Evolutionary conservation across 2,329 filamentous ascomycete genomes (phyloP), one percentile per base, ranked within the genome.

Genomic region (Phoma herbarum): DNA sequence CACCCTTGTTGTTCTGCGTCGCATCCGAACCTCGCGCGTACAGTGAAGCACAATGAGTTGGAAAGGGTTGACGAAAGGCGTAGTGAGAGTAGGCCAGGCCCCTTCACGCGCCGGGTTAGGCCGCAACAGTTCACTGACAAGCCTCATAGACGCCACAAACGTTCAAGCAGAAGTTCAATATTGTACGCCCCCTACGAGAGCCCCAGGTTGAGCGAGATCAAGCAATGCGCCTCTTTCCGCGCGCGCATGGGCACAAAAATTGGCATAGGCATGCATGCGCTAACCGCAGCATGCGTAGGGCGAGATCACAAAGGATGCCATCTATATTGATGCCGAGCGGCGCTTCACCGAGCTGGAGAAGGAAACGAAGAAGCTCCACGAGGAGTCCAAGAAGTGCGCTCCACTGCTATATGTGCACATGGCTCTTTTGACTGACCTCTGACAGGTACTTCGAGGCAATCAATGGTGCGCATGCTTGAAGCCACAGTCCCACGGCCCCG

Each of bases 351-450:
- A 99, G 81, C 86, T 99, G 64, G 95, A 99, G 80, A 90, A 84
- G 74, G 93, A 99, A 82, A 98, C 95, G 33, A 98, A 97, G 84
- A 94, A 91, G 79, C 88, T 97, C 28, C 94, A 98, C 80, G 92
- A 97, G 82, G 94, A 98, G 80, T 96, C 92, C 56, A 91, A 93
- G 78, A 97, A 96, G 81, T 83, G 75, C 62, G 76, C 62, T 41
- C 28, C 41, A 14, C 23, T 9, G 14, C 9, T 7, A 9, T 16
- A 25, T 23, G 11, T 12, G 18, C 48, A 47, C 43, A 33, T 28
- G 49, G 25, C 14, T 12, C 25, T 10, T 4, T 12, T 12, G 52
- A 59, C 70, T 77, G 61, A 76, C 71, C 33, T 22, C 26, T 39
- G 37, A 23, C 62, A 83, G 81, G 66, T 99, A 99, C 79, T 97